Evolutionary conservation across 2,329 filamentous ascomycete genomes (phyloP), one percentile per base, ranked within the genome.

Genomic region (Sclerotinia glacialis): DNA sequence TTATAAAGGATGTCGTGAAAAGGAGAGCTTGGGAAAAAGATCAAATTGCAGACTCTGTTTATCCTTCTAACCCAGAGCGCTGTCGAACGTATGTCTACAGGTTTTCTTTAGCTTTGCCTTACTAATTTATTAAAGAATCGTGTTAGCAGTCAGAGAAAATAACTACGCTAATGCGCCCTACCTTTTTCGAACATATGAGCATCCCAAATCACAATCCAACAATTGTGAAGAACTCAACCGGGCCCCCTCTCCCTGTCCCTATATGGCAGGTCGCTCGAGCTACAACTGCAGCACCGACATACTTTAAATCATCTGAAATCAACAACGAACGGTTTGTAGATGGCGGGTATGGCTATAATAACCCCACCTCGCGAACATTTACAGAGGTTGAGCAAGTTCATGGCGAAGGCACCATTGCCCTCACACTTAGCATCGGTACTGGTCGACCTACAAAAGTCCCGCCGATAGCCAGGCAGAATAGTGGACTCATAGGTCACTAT

Each of bases 271-370:
- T 62, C 16, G 56, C 56, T 18, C 54, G 64, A 37, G 56, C 81
- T 1, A 79, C 79, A 0, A 79, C 80, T 1, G 79, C 80, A 2
- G 79, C 79, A 0, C 71, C 78, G 0, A 70, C 71, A 0, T 80
- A 76, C 65, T 81, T 82, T 72, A 76, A 77, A 14, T 72, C 77
- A 0, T 77, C 83, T 47, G 50, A 67, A 0, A 76, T 83, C 40
- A 76, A 75, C 1, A 3, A 52, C 1, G 65, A 71, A n/a, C 50
- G 66, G 0, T 82, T 78, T 63, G 73, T 80, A 16, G 81, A 83
- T 69, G 80, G 78, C 12, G 64, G 56, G 3, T 66, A 44, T 46
- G 64, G 64, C 26, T 5, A 50, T 26, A 66, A 66, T 23, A 66
- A 62, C 23, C 64, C 56, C 34, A 62, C 42, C 5, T 18, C 4